These are phyloP conservation scores for Boletus eberwhitei DNA, from an alignment of 768 basidiomycete genomes.

Conservation along the genomic window DNA sequence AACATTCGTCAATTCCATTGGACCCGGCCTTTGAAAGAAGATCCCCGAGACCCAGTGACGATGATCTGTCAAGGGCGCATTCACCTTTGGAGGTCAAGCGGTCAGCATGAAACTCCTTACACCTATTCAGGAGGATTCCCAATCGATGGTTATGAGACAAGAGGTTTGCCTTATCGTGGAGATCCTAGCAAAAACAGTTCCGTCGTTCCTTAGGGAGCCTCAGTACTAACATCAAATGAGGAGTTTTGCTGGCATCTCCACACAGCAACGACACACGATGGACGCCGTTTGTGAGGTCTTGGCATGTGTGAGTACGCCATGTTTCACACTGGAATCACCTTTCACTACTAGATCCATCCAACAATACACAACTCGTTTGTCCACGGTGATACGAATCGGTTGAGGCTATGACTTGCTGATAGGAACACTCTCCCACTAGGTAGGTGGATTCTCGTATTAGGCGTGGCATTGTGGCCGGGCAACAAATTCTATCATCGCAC, in stretches of 20 bases:
- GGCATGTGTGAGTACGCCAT: background rate
- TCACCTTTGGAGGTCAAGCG: conserved; percentile 6
- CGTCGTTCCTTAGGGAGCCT: background rate
- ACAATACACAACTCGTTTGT: background rate
- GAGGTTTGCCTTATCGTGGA: conserved; percentile 5
- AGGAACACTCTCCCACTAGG: background rate
- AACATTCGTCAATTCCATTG: conserved; percentile 3
- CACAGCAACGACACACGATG: conserved; percentile 1
- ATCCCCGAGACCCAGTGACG: background rate
- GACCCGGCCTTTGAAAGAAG: background rate
- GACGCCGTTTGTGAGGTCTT: background rate
- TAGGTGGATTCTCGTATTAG: conserved; percentile 4
- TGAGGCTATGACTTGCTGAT: conserved; percentile 18
- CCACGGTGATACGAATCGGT: conserved; percentile 7
- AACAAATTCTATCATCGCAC: background rate
- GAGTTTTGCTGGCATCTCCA: background rate
- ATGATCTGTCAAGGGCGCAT: background rate
- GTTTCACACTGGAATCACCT: background rate
- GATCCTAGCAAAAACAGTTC: conserved; percentile 2
- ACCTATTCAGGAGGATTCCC: background rate
- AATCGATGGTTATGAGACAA: conserved; percentile 8
- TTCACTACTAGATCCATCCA: conserved; percentile 1
- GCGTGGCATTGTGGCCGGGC: background rate
- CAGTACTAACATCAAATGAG: conserved; percentile 2
- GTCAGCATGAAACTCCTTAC: background rate